Evolutionary conservation across 148 eudicot species (phyloP), one percentile per base, ranked within the genome.

Genomic region (Cornus controversa): DNA sequence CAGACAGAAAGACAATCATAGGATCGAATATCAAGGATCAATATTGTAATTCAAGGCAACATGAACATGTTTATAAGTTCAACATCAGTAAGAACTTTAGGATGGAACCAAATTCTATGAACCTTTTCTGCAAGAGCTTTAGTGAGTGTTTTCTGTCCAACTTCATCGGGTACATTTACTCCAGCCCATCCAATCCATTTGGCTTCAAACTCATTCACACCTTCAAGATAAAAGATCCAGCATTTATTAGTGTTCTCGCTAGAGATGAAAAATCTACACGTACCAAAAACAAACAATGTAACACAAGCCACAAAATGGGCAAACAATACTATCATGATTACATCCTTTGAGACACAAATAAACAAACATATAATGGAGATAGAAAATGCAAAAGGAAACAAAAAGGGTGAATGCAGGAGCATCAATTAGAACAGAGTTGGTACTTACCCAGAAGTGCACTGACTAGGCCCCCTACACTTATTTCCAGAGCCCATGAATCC

Each of bases 161-260:
- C 66, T 78, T 91, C 97, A 82, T 93, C 97, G 5, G 91, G 88
- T 72, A 91, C 93, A 83, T 86, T 86, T 42, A 93, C 89, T 58
- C 97, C 97, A 29, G 97, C 91, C 97, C 97, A 93, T 23, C 97
- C 97, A 77, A 93, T 91, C 97, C 97, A 93, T 80, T 83, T 89
- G 36, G 90, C 87, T 70, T 93, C 97, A 71, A 93, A 88, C 57
- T 86, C 93, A 71, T 82, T 88, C 72, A 93, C 82, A 80, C 97
- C 97, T 92, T 86, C 62, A 79, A 72, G 42, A 79, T 65, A 42
- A 73, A 24, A 54, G 22, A 34, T 27, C 60, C 69, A 60, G n/a
- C 47, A 47, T 28, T 13, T 18, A 10, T 66, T 4, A 63, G 34
- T 3, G 6, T 25, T 23, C 47, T 2, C 10, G 0, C 3, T 15